Conservation (phyloP, 1,284 basidiomycete genomes). For the Malassezia nana region DNA sequence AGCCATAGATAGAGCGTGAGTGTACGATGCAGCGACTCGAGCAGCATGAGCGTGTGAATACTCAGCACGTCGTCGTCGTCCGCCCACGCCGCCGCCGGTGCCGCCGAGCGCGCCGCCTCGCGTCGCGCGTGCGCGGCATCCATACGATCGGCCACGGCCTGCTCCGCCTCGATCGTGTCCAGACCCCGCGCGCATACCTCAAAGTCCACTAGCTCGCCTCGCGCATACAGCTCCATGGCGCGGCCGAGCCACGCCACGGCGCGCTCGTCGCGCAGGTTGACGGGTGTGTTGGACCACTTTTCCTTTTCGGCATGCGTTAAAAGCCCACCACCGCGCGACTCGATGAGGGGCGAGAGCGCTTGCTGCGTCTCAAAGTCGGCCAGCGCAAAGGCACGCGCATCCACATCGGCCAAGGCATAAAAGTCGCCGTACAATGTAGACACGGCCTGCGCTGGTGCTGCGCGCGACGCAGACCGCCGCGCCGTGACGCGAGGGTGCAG, state of each 20-base stretch:
- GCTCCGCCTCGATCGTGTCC: constrained; percentile 49
- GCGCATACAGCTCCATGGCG: constrained; percentile 49
- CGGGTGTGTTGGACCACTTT: constrained; percentile 51
- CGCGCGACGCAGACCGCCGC: constrained; percentile 12
- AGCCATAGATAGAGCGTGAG: constrained; percentile 81
- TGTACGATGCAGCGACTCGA: constrained; percentile 75
- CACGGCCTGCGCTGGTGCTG: constrained; percentile 47
- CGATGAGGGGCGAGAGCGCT: constrained; percentile 46
- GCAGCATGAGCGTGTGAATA: constrained; percentile 49
- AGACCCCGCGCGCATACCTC: constrained; percentile 47
- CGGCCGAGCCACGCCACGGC: constrained; percentile 48
- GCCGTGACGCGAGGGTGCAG: constrained; percentile 49
- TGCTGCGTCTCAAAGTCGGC: constrained; percentile 47
- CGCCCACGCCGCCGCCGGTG: neutral
- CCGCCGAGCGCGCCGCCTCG: constrained; percentile 12
- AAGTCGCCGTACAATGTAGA: constrained; percentile 52
- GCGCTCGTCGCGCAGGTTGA: constrained; percentile 51
- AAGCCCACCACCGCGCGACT: constrained; percentile 48
- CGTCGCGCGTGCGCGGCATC: neutral
- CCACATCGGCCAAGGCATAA: constrained; percentile 53
- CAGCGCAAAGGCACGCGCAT: constrained; percentile 52
- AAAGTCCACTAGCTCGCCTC: constrained; percentile 49
- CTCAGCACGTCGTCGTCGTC: constrained; percentile 21
- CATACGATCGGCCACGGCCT: constrained; percentile 5
- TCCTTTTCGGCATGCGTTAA: constrained; percentile 55